Evolutionary conservation across 306 rosid species (phyloP).

Genomic region (Notholithocarpus densiflorus): DNA sequence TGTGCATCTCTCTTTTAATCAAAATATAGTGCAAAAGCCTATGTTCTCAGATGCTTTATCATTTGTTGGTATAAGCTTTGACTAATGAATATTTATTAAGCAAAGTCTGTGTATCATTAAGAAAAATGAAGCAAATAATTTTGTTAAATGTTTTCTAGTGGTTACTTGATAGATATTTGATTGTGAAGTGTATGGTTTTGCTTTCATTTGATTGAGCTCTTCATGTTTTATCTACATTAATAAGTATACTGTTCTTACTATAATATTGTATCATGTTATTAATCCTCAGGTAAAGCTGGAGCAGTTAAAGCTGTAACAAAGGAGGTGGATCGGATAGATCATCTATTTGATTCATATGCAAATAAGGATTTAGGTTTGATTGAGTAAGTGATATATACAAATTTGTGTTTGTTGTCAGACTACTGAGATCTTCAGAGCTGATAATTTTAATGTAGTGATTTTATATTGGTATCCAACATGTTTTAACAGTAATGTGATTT

Average conservation of each 20-base stretch:
- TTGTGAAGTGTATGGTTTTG: neutral
- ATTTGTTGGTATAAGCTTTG: constrained; percentile 7
- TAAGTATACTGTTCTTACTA: neutral
- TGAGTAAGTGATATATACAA: constrained; percentile 50
- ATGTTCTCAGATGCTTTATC: neutral
- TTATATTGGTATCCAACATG: neutral
- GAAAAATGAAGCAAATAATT: neutral
- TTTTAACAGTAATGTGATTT: neutral
- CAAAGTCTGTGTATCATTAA: neutral
- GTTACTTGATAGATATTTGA: neutral
- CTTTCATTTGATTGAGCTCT: constrained; percentile 12
- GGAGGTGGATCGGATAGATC: constrained; percentile 39
- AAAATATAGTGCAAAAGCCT: neutral
- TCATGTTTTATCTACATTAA: neutral
- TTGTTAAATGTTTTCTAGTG: neutral
- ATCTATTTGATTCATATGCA: constrained; percentile 40
- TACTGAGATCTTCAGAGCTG: neutral
- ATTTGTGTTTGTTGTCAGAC: neutral
- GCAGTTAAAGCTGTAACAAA: constrained; percentile 42
- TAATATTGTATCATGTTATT: constrained; percentile 17
- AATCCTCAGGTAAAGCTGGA: constrained; percentile 38
- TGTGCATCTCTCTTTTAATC: too few species aligned
- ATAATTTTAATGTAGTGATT: neutral
- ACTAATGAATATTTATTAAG: neutral
- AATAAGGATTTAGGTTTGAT: constrained; percentile 44